A percentile compares a stretch with the other conserved stretches of the same genome.
phyloP scores from a whole-genome alignment of 768 basidiomycete genomes.

The Clathrus columnatus region DNA sequence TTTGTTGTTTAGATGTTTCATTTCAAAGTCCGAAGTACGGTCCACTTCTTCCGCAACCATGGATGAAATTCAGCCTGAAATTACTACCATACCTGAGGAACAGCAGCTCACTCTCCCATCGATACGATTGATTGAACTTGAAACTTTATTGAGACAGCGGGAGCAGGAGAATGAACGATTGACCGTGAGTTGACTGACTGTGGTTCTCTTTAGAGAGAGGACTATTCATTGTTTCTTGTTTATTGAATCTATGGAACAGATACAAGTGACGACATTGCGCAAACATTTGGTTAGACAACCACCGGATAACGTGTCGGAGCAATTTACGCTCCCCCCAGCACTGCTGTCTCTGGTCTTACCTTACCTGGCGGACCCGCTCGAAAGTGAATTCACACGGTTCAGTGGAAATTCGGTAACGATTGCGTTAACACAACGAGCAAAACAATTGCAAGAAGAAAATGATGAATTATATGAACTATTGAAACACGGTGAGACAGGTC shows the following conservation, averaged over 20 bases:
- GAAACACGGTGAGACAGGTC: slow-evolving; percentile 67
- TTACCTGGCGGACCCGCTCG: slow-evolving; percentile 43
- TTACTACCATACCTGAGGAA: background rate
- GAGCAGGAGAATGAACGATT: slow-evolving; percentile 66
- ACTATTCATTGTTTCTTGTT: slow-evolving; percentile 17
- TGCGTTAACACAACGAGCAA: slow-evolving; percentile 68
- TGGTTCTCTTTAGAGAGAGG: background rate
- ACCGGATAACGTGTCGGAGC: slow-evolving; percentile 46
- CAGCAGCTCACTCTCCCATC: slow-evolving; percentile 42
- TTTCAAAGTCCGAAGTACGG: background rate
- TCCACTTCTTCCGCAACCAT: too few species aligned
- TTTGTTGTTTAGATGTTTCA: background rate
- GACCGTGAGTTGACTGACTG: slow-evolving; percentile 43
- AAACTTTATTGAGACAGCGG: slow-evolving; percentile 64
- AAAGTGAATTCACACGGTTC: slow-evolving; percentile 16
- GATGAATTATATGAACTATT: slow-evolving; percentile 76
- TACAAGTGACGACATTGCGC: slow-evolving; percentile 63
- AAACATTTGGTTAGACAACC: slow-evolving; percentile 56
- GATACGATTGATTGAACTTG: slow-evolving; percentile 72
- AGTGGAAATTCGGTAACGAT: slow-evolving; percentile 49
- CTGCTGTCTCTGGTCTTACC: slow-evolving; percentile 61
- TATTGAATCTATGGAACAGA: slow-evolving; percentile 34
- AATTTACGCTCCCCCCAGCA: slow-evolving; percentile 58
- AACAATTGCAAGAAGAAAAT: slow-evolving; percentile 75
- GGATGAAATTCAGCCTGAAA: too few species aligned